phyloP scores from a whole-genome alignment of 179 eudicot species.

The Actinidia polygama region DNA sequence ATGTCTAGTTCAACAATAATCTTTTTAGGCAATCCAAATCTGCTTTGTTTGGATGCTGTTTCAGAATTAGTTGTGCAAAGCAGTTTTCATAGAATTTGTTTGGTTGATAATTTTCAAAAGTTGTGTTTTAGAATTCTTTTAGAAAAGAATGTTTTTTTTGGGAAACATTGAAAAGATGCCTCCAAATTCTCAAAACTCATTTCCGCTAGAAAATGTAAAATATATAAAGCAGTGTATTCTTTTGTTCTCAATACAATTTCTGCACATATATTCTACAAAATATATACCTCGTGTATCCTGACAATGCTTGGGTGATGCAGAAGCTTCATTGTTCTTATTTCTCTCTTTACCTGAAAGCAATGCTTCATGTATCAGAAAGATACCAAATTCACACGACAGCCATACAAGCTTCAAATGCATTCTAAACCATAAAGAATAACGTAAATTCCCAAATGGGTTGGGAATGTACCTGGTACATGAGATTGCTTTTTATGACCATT shows the following conservation, averaged over 20 bases:
- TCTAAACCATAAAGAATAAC: background rate
- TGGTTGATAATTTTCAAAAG: no score
- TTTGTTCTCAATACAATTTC: no score
- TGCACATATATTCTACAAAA: no score
- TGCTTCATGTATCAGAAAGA: background rate
- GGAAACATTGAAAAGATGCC: no score
- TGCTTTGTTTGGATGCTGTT: no score
- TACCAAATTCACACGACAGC: background rate
- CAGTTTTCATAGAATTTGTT: no score
- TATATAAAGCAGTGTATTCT: no score
- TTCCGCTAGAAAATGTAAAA: no score
- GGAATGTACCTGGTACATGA: conserved; percentile 48
- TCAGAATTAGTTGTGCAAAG: no score
- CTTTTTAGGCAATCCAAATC: background rate
- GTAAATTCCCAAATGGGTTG: background rate
- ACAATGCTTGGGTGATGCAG: conserved; percentile 67
- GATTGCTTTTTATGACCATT: conserved; percentile 52
- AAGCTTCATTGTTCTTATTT: conserved; percentile 64
- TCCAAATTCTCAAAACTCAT: background rate
- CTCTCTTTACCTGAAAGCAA: conserved; percentile 49
- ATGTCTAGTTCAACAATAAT: background rate
- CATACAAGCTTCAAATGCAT: background rate
- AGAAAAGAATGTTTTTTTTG: no score
- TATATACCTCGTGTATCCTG: conserved; percentile 56
- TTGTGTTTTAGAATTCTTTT: no score